A percentile compares a stretch with the other conserved stretches of the same genome.
These are phyloP conservation scores for Botrytis cinerea DNA, from an alignment of 2,329 filamentous ascomycete genomes.

Conservation along the genomic window DNA sequence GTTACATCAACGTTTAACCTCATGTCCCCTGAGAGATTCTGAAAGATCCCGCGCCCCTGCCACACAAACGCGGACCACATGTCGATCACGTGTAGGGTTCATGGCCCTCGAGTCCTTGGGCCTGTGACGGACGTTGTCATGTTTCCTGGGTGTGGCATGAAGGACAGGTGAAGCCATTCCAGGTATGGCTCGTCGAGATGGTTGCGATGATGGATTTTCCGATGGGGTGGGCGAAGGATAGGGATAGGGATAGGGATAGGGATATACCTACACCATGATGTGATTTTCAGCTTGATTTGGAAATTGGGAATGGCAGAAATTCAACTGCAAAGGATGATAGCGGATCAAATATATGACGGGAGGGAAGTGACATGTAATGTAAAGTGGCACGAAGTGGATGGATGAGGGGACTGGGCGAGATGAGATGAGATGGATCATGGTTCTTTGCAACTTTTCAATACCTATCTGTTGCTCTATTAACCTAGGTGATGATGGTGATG, in stretches of 20 bases:
- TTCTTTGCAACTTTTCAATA: not conserved
- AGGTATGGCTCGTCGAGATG: not conserved
- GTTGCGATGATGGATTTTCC: not conserved
- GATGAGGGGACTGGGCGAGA: not conserved
- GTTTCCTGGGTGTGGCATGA: not conserved
- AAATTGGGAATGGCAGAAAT: not conserved
- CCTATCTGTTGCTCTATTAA: no score
- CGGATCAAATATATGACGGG: not conserved
- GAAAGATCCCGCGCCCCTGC: not conserved
- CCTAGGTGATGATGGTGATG: not conserved
- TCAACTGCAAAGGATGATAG: not conserved
- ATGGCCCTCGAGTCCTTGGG: not conserved
- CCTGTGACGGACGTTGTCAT: not conserved
- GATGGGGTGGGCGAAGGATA: not conserved
- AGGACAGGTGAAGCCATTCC: not conserved
- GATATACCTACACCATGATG: not conserved
- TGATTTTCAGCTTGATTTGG: not conserved
- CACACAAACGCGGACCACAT: not conserved
- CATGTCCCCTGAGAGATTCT: not conserved
- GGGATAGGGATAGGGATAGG: not conserved
- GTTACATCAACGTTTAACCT: not conserved
- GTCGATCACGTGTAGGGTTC: conserved; percentile 13
- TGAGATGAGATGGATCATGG: not conserved
- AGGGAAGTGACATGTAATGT: not conserved
- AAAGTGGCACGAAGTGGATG: not conserved